Base-by-base conservation (phyloP, 164 flowering plant genomes). In the Aristolochia californica region DNA sequence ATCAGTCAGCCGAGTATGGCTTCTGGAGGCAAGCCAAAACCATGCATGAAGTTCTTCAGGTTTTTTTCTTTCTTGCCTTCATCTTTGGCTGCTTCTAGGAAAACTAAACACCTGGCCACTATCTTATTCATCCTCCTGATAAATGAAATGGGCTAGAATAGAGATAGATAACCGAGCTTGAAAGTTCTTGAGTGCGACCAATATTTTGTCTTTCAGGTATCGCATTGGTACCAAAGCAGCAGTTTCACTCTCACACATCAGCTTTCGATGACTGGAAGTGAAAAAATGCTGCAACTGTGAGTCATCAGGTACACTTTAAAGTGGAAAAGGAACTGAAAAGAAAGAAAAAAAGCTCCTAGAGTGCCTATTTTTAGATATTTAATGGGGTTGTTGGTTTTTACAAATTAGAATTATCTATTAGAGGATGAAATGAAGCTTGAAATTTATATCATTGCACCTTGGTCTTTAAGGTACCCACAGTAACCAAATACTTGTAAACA, bases 1-100 rank as follows among this genome's bases (percentile, higher is more conserved):
- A 15, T 24, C 20, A 50, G 62, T 47, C 47, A 60, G 50, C 65
- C 57, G 26, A 50, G 62, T 61, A 40, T 61, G 22, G 53, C 56
- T 61, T 61, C 66, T 20, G 70, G 66, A 44, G 70, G 53, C 48
- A 67, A 45, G 48, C 70, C 66, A 62, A 67, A 67, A 45, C 70
- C 70, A 28, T 67, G 70, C 55, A 67, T 57, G 70, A 67, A 62
- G 22, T 67, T 67, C 53, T 67, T 67, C 70, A 67, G 66, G 70
- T 67, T 62, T 51, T 61, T 43, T 21, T 30, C 4, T 11, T 54
- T 2, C 23, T 45, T 13, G 15, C 28, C 2, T 25, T 52, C 1
- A 17, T 47, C 18, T 11, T 11, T 20, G 12, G 40, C 40, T 34
- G 10, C 50, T 47, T 20, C 26, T 20, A 21, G 25, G n/a, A 27